phyloP scores from a whole-genome alignment of 176 grass and related monocot species.

The Ensete ventricosum region DNA sequence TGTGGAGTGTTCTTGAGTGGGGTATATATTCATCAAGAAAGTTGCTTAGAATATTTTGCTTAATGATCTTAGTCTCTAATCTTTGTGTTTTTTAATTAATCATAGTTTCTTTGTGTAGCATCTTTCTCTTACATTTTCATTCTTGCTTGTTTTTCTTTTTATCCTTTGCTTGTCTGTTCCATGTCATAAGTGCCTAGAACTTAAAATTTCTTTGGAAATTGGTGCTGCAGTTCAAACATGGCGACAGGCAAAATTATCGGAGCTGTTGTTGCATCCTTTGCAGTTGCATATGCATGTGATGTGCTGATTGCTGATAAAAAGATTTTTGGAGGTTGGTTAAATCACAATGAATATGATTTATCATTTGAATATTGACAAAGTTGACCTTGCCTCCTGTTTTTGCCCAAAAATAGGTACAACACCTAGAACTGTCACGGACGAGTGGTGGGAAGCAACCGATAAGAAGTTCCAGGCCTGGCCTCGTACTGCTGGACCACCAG shows the following conservation, averaged over 20 bases:
- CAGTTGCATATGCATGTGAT: constrained; percentile 40
- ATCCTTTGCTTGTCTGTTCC: neutral
- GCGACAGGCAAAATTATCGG: constrained; percentile 19
- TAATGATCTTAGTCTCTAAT: neutral
- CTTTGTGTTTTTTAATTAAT: neutral
- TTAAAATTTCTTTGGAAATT: neutral
- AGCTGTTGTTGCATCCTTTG: constrained; percentile 27
- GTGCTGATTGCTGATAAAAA: constrained; percentile 50
- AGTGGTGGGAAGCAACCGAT: constrained; percentile 79
- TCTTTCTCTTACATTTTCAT: too few species aligned
- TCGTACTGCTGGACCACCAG: constrained; percentile 52
- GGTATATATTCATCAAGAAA: neutral
- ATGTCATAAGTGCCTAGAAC: neutral
- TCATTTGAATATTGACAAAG: neutral
- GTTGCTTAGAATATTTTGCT: too few species aligned
- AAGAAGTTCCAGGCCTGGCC: constrained; percentile 84
- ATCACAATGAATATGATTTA: neutral
- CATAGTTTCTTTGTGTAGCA: neutral
- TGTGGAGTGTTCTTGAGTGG: neutral
- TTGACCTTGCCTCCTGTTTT: neutral
- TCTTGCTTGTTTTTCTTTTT: neutral
- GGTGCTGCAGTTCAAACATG: constrained; percentile 1
- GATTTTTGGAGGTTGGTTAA: constrained; percentile 54
- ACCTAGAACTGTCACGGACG: constrained; percentile 44
- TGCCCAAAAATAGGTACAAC: constrained; percentile 56